Evolutionary conservation across 345 rosid genomes (phyloP), one percentile per base, ranked within the genome.

Genomic region (Euphorbia tirucalli): DNA sequence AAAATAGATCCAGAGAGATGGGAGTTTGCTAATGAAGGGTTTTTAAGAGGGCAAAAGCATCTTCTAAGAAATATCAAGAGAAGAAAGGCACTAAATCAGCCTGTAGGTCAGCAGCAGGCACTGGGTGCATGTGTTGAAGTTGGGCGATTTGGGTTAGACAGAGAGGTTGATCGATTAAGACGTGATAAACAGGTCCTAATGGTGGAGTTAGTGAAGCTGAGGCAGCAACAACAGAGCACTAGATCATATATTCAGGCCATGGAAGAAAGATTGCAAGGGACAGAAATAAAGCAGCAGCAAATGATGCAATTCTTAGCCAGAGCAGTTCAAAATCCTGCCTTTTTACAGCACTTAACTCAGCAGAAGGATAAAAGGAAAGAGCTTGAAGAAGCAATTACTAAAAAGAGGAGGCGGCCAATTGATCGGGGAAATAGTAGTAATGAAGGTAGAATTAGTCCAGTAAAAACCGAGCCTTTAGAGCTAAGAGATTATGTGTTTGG

Each of bases 11-110:
- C 93, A 19, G 96, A 90, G 41, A 79, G 81, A 75, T 91, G 97
- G 93, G 97, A 88, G 65, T 93, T 93, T 77, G 86, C 93, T 16
- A 91, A 86, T 76, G 98, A 93, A 75, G 90, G 89, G 27, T 92
- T 94, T 80, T 74, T 87, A 6, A 89, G 85, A 75, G 95, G 95
- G 8, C 88, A 86, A 54, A 92, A 77, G 78, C 82, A 85, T 41
- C 89, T 90, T 15, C 82, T 94, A n/a, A 92, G 75, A 82, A 87
- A 71, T 85, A 92, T 94, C 31, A 90, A 73, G 76, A 85, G 97
- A 73, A 88, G 93, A 69, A 85, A 82, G 71, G 60, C 86, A 24
- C 37, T 85, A 21, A 70, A 79, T 73, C 88, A 83, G 55, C 61
- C 79, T 28, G 70, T 77, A 18, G 35, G 71, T 25, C 71, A 69